Evolutionary conservation across 306 rosid species (phyloP), one percentile per base, ranked within the genome.

Genomic region (Inga oerstediana): DNA sequence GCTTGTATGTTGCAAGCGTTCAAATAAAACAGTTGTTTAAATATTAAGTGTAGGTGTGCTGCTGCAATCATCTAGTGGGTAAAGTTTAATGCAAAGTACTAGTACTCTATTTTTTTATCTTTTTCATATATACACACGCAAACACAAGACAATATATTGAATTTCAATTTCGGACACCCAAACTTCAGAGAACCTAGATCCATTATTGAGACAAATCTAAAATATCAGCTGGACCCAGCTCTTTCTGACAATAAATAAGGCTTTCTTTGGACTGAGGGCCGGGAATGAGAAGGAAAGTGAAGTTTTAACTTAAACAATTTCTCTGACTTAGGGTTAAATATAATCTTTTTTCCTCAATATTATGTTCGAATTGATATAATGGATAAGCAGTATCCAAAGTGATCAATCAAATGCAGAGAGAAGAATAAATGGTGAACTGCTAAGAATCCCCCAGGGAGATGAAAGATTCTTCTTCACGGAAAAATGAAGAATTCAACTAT

Each of bases 151-250:
- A 56, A 56, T 56, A 20, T 56, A 56, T 56, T 56, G 62, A 56
- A 56, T 22, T 56, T 56, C 27, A n/a, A 17, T 56, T 56, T 20
- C 27, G 19, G 24, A 54, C 7, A 17, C 62, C 16, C 24, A 54
- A 54, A 54, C 62, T 54, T 54, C 62, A 54, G 24, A 54, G n/a
- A 6, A 54, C 20, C 62, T 19, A 54, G 62, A 54, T 54, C 62
- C 62, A 19, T 54, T 17, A 30, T 62, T 68, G 51, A 48, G 43
- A 22, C 78, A 30, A 43, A n/a, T 30, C 64, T 56, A 44, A 32
- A 30, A 72, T 66, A 48, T 81, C 46, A 30, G 72, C 35, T 41
- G 19, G 70, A 80, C 46, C 78, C 15, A 24, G 43, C 27, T 80
- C 79, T 20, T 48, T 48, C 52, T 11, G 52, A 48, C 52, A 48